phyloP scores from a whole-genome alignment of 1,284 basidiomycete species.

The Moesziomyces sp. region DNA sequence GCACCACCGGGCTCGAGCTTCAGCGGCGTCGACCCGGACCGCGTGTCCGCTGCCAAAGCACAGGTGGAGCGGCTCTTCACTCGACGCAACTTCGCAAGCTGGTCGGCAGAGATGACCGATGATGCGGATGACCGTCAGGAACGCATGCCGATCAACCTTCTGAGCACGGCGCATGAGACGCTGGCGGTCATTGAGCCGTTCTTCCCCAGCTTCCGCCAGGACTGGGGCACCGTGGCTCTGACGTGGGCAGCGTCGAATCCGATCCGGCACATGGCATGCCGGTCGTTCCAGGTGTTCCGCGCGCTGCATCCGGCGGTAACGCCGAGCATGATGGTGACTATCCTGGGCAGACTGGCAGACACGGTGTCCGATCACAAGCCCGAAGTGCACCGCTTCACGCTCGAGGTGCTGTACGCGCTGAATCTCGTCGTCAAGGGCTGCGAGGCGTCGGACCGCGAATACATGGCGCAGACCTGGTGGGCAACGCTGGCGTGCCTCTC shows the following conservation, averaged over 20 bases:
- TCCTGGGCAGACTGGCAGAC: constrained; percentile 84
- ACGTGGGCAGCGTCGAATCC: constrained; percentile 88
- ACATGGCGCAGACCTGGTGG: constrained; percentile 87
- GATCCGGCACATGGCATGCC: constrained; percentile 84
- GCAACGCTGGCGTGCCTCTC: constrained; percentile 82
- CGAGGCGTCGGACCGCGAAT: constrained; percentile 74
- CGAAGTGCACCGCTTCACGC: constrained; percentile 83
- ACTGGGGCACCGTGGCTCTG: constrained; percentile 84
- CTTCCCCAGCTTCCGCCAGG: constrained; percentile 72
- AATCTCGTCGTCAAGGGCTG: constrained; percentile 75
- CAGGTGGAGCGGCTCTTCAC: constrained; percentile 40
- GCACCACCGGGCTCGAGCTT: constrained; percentile 9
- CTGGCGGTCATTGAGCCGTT: constrained; percentile 30
- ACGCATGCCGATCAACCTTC: constrained; percentile 36
- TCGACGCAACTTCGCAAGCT: constrained; percentile 30
- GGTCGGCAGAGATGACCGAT: constrained; percentile 25
- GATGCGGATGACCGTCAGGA: constrained; percentile 30
- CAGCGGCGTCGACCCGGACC: constrained; percentile 21
- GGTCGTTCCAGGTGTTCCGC: constrained; percentile 90
- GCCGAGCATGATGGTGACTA: constrained; percentile 79
- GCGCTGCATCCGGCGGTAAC: constrained; percentile 80
- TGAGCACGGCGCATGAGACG: constrained; percentile 30
- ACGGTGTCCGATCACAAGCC: constrained; percentile 79
- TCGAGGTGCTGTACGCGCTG: constrained; percentile 84
- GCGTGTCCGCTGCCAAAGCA: constrained; percentile 21